A percentile compares a stretch with the other conserved stretches of the same genome.
Conservation (phyloP, 2,329 filamentous ascomycete species). For the Diaporthe citriasiana region DNA sequence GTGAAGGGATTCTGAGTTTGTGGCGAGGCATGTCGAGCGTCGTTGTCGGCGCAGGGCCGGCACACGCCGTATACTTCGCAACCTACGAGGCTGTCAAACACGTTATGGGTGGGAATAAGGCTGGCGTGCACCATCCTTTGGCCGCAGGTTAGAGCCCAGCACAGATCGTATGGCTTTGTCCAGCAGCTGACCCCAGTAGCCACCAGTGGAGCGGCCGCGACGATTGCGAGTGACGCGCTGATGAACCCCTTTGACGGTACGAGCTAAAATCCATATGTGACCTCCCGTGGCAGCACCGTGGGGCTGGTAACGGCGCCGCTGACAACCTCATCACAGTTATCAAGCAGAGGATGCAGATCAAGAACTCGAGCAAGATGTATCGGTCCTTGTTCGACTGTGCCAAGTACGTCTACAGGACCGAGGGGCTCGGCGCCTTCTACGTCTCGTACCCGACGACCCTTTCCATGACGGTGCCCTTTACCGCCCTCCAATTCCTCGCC, state of each 20-base stretch:
- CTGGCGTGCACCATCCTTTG: constrained; percentile 89
- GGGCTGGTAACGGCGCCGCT: constrained; percentile 5
- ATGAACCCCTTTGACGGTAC: constrained; percentile 99
- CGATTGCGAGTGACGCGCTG: constrained; percentile 95
- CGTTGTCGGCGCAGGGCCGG: constrained; percentile 95
- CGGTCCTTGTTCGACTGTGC: constrained; percentile 90
- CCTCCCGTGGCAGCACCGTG: neutral
- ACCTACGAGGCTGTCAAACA: constrained; percentile 99
- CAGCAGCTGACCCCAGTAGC: constrained; percentile 64
- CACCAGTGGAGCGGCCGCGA: constrained; percentile 92
- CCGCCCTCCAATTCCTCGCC: constrained; percentile 94
- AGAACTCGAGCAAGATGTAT: constrained; percentile 90
- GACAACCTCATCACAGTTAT: constrained; percentile 75
- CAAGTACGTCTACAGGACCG: constrained; percentile 85
- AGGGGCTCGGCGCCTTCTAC: constrained; percentile 94
- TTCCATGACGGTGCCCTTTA: constrained; percentile 99
- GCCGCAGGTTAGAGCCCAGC: constrained; percentile 79
- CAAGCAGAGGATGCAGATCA: constrained; percentile 99
- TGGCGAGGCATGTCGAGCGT: constrained; percentile 99
- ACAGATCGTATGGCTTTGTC: neutral
- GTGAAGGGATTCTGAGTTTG: constrained; percentile 90
- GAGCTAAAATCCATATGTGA: constrained; percentile 45
- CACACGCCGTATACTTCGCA: constrained; percentile 97
- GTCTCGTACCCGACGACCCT: constrained; percentile 98
- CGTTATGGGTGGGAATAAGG: constrained; percentile 90